Evolutionary conservation across 2,329 filamentous ascomycete species (phyloP).

Genomic region (Aspergillus sp.): DNA sequence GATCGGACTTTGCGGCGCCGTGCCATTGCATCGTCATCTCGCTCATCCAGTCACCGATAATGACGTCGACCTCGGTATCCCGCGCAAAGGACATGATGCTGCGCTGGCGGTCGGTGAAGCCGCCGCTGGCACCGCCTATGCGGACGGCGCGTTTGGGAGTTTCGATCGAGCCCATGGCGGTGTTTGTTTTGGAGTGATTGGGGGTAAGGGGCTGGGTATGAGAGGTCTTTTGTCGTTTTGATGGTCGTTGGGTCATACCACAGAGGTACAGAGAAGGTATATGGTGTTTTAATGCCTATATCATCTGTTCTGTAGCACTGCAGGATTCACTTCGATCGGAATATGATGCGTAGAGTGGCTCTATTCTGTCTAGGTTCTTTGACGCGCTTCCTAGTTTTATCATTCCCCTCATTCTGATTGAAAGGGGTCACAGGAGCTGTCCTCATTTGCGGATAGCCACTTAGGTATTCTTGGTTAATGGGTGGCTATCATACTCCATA

Average conservation of each 20-base stretch:
- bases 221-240: neutral
- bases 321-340: too few species aligned
- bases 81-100: conserved; percentile 7
- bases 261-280: too few species aligned
- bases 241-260: too few species aligned
- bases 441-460: neutral
- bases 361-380: too few species aligned
- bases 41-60: conserved; percentile 30
- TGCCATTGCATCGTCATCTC: conserved; percentile 21
- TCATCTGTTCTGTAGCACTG: too few species aligned
- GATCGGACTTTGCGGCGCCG: conserved; percentile 20
- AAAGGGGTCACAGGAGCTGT: neutral
- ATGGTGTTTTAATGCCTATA: too few species aligned
- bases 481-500: neutral
- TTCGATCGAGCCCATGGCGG: neutral
- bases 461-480: neutral
- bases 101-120: conserved; percentile 17
- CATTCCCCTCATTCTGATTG: too few species aligned
- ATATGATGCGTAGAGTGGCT: too few species aligned
- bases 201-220: neutral
- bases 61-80: conserved; percentile 21
- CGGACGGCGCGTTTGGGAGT: conserved; percentile 18
- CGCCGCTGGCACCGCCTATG: conserved; percentile 30
- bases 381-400: too few species aligned
- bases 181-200: neutral